Evolutionary conservation across 305 asterid species (phyloP).

Genomic region (Solanum hybrid): DNA sequence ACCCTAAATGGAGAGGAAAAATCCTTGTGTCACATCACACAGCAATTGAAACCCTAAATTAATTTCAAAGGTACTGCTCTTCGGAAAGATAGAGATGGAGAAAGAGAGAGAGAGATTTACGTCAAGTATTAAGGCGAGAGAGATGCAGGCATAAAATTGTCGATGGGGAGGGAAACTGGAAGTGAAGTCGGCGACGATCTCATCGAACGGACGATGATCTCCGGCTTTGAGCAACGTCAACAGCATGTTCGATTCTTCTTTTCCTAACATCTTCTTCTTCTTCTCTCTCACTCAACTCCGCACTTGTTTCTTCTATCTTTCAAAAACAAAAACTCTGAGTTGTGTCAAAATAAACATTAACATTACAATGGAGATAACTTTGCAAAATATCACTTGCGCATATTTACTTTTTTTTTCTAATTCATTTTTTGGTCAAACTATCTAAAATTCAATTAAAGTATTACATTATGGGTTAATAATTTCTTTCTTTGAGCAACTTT

Average conservation of each 20-base stretch:
- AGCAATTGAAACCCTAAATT: constrained; percentile 1
- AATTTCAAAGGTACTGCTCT: background rate
- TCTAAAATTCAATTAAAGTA: background rate
- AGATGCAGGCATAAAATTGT: constrained; percentile 55
- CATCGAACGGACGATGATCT: constrained; percentile 54
- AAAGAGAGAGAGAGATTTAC: constrained; percentile 28
- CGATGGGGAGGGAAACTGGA: constrained; percentile 40
- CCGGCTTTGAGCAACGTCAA: constrained; percentile 54
- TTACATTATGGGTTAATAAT: background rate
- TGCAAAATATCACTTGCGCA: background rate
- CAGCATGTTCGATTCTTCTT: constrained; percentile 56
- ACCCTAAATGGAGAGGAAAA: constrained; percentile 1
- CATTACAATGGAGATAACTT: background rate
- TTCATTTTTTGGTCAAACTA: background rate
- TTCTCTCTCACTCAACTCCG: background rate
- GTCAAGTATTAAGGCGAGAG: constrained; percentile 55
- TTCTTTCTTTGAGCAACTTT: too few species aligned
- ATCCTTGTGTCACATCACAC: background rate
- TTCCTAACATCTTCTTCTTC: constrained; percentile 51
- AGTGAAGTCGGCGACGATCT: constrained; percentile 54
- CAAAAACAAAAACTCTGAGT: background rate
- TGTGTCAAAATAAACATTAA: background rate
- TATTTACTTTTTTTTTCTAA: background rate
- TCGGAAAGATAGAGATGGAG: constrained; percentile 1
- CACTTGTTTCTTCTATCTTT: background rate